These are phyloP conservation scores for Sechiopsis laciniata DNA, from an alignment of 306 rosid species.

Conservation along the genomic window DNA sequence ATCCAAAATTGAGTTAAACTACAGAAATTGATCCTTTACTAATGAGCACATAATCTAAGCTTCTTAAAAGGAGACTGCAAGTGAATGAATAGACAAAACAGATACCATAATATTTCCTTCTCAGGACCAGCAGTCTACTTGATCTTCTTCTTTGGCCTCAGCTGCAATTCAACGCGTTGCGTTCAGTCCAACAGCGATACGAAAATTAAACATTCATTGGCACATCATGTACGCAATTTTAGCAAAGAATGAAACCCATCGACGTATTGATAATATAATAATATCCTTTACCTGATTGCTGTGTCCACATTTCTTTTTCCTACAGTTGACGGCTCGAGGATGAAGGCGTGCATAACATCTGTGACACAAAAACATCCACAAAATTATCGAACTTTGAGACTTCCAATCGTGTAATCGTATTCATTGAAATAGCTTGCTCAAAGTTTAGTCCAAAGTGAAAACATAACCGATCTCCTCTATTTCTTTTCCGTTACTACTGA, in stretches of 20 bases:
- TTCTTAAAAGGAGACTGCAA: not conserved
- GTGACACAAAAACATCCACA: not conserved
- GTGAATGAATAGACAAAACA: not conserved
- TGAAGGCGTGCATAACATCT: slow-evolving; percentile 94
- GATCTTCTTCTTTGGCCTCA: slow-evolving; percentile 99
- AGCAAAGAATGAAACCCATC: not conserved
- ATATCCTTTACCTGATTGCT: slow-evolving; percentile 72
- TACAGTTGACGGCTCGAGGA: slow-evolving; percentile 98
- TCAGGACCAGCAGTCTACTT: slow-evolving; percentile 42
- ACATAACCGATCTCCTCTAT: not conserved
- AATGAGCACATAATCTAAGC: not conserved
- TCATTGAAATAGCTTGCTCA: not conserved
- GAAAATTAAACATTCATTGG: not conserved
- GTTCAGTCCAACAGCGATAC: not conserved
- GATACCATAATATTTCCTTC: slow-evolving; percentile 1
- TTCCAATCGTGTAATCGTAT: not conserved
- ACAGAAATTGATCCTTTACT: not conserved
- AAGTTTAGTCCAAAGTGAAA: not conserved
- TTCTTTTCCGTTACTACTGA: not conserved
- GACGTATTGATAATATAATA: not conserved
- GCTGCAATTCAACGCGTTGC: slow-evolving; percentile 36
- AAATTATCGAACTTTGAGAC: not conserved
- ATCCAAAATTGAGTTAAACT: not conserved
- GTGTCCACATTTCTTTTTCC: slow-evolving; percentile 99
- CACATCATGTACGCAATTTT: not conserved